A percentile compares a stretch with the other conserved stretches of the same genome.
Evolutionary conservation across 805 yeast species (phyloP).

Genomic region (Yarrowia hollandica): DNA sequence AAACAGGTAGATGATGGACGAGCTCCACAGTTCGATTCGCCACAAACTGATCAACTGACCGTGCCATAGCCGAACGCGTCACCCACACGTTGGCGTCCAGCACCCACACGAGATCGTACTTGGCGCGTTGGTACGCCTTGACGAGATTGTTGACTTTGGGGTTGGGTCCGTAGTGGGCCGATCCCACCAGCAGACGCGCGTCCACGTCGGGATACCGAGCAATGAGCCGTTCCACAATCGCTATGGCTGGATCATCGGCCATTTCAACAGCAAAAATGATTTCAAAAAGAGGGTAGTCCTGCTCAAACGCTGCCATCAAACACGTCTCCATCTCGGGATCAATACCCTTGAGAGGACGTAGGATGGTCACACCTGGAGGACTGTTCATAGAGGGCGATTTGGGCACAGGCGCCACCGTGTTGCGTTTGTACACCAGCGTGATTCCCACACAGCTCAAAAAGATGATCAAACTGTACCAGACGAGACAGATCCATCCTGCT

Average conservation of each 20-base stretch:
- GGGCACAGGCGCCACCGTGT: neutral
- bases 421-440: constrained; percentile 2
- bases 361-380: constrained; percentile 63
- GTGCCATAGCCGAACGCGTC: constrained; percentile 57
- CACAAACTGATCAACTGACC: constrained; percentile 58
- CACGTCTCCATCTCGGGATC: constrained; percentile 74
- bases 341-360: constrained; percentile 81
- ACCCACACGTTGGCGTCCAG: constrained; percentile 86
- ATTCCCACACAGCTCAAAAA: constrained; percentile 10
- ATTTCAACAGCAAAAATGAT: constrained; percentile 75
- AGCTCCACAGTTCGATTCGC: constrained; percentile 50
- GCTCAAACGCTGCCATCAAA: constrained; percentile 64
- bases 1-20: constrained; percentile 75
- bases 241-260: constrained; percentile 61
- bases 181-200: constrained; percentile 58
- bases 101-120: constrained; percentile 76
- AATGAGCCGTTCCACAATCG: constrained; percentile 54
- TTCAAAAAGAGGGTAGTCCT: constrained; percentile 70
- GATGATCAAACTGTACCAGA: constrained; percentile 18
- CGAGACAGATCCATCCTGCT: neutral
- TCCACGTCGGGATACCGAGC: constrained; percentile 56
- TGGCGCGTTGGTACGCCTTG: constrained; percentile 72
- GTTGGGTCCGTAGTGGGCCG: constrained; percentile 66
- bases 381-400: neutral
- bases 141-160: constrained; percentile 86